A percentile compares a stretch with the other conserved stretches of the same genome.
Conservation (phyloP, 768 basidiomycete genomes). For the Phaffia australis region DNA sequence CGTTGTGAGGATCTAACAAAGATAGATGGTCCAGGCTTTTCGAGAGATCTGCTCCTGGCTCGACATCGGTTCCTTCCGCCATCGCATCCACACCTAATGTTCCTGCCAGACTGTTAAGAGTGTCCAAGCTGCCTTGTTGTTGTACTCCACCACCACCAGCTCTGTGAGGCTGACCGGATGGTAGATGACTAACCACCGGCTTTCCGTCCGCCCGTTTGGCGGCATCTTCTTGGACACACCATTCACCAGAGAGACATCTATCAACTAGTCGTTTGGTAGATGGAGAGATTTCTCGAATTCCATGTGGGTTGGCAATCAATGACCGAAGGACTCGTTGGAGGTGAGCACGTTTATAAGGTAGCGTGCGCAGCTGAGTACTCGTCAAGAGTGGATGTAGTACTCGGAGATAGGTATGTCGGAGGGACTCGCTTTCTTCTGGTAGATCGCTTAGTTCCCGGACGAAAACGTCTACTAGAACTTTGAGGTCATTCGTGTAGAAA, state of each 20-base stretch:
- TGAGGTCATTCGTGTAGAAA: conserved; percentile 94
- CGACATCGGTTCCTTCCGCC: no score
- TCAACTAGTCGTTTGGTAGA: conserved; percentile 88
- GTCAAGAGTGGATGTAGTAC: conserved; percentile 90
- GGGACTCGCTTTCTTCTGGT: conserved; percentile 87
- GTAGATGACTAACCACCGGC: not conserved
- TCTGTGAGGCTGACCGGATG: no score
- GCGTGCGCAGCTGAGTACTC: conserved; percentile 66
- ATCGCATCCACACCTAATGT: no score
- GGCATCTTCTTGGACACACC: conserved; percentile 41
- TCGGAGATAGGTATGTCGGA: conserved; percentile 92
- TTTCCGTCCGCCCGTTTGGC: not conserved
- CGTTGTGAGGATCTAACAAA: no score
- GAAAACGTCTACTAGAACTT: conserved; percentile 94
- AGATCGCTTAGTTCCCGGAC: conserved; percentile 84
- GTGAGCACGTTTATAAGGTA: conserved; percentile 79
- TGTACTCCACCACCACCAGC: no score
- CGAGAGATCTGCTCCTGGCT: no score
- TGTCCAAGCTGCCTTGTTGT: no score
- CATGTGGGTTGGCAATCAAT: conserved; percentile 53
- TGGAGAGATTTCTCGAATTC: conserved; percentile 68
- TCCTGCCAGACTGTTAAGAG: no score
- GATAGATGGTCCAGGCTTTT: no score
- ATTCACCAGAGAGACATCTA: conserved; percentile 73
- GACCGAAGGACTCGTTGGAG: conserved; percentile 73